Percentiles rank a stretch among this genome's conserved stretches.
Conservation (phyloP, 305 asterid genomes). For the Vinca major region DNA sequence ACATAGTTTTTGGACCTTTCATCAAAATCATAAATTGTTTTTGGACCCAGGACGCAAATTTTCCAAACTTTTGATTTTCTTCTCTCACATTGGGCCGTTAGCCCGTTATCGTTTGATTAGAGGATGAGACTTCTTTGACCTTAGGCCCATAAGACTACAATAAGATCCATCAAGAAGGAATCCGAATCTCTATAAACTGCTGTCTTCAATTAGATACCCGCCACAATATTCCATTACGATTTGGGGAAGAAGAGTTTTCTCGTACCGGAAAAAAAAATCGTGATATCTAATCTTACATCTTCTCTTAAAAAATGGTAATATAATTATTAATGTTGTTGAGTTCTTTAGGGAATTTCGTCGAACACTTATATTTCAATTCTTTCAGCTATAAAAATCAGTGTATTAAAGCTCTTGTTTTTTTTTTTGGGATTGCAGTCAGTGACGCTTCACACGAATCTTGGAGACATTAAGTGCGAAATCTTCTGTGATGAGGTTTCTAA, state of each 20-base stretch:
- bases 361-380: background rate
- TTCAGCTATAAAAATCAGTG: no score
- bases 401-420: no score
- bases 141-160: background rate
- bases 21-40: no score
- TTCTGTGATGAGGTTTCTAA: constrained; percentile 92
- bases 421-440: constrained; percentile 43
- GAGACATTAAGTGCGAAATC: constrained; percentile 96
- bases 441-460: constrained; percentile 90
- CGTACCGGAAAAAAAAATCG: background rate
- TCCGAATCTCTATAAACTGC: background rate
- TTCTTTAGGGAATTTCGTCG: constrained; percentile 15
- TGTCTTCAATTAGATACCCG: background rate
- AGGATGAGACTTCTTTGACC: background rate
- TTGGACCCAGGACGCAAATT: no score
- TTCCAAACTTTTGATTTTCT: no score
- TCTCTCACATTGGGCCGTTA: no score
- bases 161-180: background rate
- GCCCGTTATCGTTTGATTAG: no score
- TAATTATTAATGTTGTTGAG: background rate
- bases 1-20: no score
- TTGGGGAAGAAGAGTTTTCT: no score
- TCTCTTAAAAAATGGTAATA: background rate
- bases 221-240: background rate
- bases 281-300: background rate